Evolutionary conservation across 768 basidiomycete species (phyloP).

Genomic region (Glaciozyma antarctica): DNA sequence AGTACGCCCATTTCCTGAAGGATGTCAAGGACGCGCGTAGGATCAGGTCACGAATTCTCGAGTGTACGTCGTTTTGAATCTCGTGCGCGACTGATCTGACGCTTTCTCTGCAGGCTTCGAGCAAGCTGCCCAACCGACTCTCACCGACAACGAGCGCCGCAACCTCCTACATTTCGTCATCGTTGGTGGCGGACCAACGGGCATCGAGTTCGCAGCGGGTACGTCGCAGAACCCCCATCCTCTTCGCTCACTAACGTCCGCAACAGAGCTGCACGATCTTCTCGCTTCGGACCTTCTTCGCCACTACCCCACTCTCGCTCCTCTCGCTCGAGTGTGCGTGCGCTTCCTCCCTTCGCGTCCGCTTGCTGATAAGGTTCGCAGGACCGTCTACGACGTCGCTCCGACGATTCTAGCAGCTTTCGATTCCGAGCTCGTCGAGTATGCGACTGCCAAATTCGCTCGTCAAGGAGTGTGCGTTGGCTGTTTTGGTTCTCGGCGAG

Average conservation of each 20-base stretch:
- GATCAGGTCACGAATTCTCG: slow-evolving; percentile 28
- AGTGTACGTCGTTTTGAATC: slow-evolving; percentile 40
- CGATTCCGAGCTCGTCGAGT: slow-evolving; percentile 58
- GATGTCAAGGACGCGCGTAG: slow-evolving; percentile 47
- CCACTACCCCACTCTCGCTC: slow-evolving; percentile 57
- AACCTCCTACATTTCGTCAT: slow-evolving; percentile 76
- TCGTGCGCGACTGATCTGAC: no score
- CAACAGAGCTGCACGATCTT: slow-evolving; percentile 71
- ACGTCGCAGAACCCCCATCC: slow-evolving; percentile 20
- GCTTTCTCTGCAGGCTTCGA: slow-evolving; percentile 47
- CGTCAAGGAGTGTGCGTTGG: slow-evolving; percentile 48
- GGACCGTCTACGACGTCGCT: slow-evolving; percentile 74
- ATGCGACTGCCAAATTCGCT: slow-evolving; percentile 48
- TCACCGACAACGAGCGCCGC: slow-evolving; percentile 63
- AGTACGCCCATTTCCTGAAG: slow-evolving; percentile 72
- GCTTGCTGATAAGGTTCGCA: slow-evolving; percentile 43
- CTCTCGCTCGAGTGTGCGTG: slow-evolving; percentile 36
- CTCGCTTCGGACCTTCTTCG: slow-evolving; percentile 51
- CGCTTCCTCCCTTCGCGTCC: no score
- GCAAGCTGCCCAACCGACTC: slow-evolving; percentile 69
- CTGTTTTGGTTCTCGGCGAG: no score
- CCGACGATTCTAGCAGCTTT: slow-evolving; percentile 65
- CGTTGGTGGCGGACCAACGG: slow-evolving; percentile 50
- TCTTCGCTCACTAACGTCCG: slow-evolving; percentile 65
- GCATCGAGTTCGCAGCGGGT: background rate